These are phyloP conservation scores for Amesomyces nigricolor DNA, from an alignment of 2,329 filamentous ascomycete genomes.

Conservation along the genomic window DNA sequence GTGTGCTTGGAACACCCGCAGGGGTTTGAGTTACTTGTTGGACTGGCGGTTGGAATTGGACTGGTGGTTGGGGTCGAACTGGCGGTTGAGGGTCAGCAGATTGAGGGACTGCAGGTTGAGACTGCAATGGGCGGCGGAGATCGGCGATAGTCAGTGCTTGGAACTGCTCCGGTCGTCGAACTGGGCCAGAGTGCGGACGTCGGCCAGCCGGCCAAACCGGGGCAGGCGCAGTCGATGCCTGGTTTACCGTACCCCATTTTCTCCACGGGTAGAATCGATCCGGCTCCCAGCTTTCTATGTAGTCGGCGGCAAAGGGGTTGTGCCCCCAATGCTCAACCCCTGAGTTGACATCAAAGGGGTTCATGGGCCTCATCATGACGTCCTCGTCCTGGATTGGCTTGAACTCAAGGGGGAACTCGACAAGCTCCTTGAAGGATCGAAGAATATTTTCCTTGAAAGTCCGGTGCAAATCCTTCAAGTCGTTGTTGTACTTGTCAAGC, in stretches of 20 bases:
- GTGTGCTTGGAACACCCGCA: too few relatives aligned
- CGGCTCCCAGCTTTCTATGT: background rate
- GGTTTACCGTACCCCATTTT: background rate
- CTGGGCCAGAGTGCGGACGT: too few relatives aligned
- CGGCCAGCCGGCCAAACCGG: too few relatives aligned
- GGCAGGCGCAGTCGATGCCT: background rate
- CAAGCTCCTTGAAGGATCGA: background rate
- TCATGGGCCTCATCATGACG: background rate
- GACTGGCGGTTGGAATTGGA: too few relatives aligned
- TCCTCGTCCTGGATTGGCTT: background rate
- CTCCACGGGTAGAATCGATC: background rate
- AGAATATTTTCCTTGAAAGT: background rate
- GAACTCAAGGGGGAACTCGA: background rate
- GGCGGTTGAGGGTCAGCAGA: too few relatives aligned
- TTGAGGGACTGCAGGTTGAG: too few relatives aligned
- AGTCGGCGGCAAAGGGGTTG: background rate
- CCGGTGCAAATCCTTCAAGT: background rate
- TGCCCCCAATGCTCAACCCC: background rate
- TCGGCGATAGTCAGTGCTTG: too few relatives aligned
- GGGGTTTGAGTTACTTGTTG: too few relatives aligned
- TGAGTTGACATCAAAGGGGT: background rate
- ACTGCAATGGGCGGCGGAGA: too few relatives aligned
- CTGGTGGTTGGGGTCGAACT: too few relatives aligned
- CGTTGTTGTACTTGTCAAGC: background rate
- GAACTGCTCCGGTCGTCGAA: too few relatives aligned